These are phyloP conservation scores for Didymella exigua DNA, from an alignment of 2,329 filamentous ascomycete species.

Conservation along the genomic window DNA sequence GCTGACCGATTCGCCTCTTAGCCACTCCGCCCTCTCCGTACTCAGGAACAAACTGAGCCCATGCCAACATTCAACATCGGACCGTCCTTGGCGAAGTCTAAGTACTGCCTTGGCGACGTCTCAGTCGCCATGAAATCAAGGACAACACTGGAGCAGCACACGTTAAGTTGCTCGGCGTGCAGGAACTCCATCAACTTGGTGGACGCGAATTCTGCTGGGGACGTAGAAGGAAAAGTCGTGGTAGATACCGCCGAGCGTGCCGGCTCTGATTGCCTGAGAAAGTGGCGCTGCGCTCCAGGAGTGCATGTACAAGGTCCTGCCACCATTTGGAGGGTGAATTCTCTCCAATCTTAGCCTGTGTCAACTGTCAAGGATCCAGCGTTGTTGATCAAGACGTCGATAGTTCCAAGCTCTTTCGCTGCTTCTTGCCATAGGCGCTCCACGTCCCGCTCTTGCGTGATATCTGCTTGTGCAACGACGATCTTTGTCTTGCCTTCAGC, in stretches of 20 bases:
- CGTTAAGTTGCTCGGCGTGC: neutral
- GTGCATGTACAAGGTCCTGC: no score
- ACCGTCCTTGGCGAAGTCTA: constrained; percentile 8
- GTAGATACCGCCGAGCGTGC: neutral
- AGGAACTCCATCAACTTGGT: neutral
- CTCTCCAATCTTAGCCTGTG: neutral
- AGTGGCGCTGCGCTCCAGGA: no score
- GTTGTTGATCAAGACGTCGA: neutral
- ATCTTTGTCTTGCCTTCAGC: no score
- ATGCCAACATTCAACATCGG: constrained; percentile 14
- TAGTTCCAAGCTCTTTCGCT: neutral
- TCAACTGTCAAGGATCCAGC: neutral
- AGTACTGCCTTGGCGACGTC: neutral
- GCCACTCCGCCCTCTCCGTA: constrained; percentile 15
- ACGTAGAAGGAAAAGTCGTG: neutral
- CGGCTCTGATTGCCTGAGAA: neutral
- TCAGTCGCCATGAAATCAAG: neutral
- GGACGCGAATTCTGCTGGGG: neutral
- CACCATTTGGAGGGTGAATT: neutral
- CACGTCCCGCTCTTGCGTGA: neutral
- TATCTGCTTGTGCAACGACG: neutral
- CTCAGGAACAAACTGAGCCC: constrained; percentile 16
- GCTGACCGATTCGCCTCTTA: constrained; percentile 18
- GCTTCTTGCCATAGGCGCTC: neutral
- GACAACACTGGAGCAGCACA: neutral